Base-by-base conservation (phyloP, 2,329 filamentous ascomycete genomes). In the Arthrinium phaeospermum region DNA sequence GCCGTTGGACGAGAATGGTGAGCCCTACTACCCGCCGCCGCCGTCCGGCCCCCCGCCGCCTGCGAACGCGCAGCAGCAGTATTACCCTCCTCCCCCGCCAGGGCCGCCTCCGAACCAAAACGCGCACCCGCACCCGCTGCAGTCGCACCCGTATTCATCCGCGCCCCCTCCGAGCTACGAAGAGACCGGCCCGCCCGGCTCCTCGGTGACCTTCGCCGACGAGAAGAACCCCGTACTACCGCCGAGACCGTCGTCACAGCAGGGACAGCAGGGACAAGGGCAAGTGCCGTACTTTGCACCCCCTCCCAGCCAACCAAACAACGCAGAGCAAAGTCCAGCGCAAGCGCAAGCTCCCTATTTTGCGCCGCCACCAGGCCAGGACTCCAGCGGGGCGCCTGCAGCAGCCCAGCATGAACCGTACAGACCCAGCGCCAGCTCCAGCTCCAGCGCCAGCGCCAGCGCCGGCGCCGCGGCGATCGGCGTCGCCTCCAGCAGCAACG, bases 141-240 rank as follows among this genome's bases (percentile, higher is more conserved):
- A 73, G 70, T 73, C 72, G 30, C 68, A 73, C 41, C 69, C 69
- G 4, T 61, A 64, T 41, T 24, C n/a, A 22, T 41, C 51, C 4
- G 46, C 68, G 46, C 53, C 69, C 24, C 72, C 72, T 19, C 46
- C 72, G 8, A 49, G 70, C 67, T 67, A 71, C 67, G 47, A 70
- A 27, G 27, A 67, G 27, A 68, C 57, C 27, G 41, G 53, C 46
- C 70, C 68, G 67, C 72, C 72, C 8, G 72, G 70, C 22, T 45
- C 61, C 2, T n/a, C 51, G 16, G 46, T 72, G 22, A 41, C 49
- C 2, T 64, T 34, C 22, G 24, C 44, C 49, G 72, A 73, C 44
- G 72, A 71, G 72, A 73, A 73, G 68, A 57, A 45, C 3, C 72
- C 72, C 2, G n/a, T 46, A 6, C 46, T 72, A 19, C 72, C 72